Evolutionary conservation across 2,329 filamentous ascomycete genomes (phyloP), one percentile per base, ranked within the genome.

Genomic region (Lecanicillium sp.): DNA sequence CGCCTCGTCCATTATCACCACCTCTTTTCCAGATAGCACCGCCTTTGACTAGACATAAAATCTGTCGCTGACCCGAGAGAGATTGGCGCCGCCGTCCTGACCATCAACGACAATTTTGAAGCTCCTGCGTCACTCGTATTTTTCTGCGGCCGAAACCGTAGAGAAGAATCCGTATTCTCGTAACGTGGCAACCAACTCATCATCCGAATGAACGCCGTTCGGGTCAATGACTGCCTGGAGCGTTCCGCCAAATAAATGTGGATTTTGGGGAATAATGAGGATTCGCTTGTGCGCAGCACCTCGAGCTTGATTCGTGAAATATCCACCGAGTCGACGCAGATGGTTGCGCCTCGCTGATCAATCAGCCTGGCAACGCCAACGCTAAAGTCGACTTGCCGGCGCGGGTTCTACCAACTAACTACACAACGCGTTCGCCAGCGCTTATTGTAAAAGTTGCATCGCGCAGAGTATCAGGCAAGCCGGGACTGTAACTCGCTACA

Each of bases 1-100:
- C 0, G 84, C 83, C 65, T 87, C 84, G 59, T 87, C 84, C 3
- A 87, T 73, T 2, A 87, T 76, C 73, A 87, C 81, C 54, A 87
- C 77, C 54, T 81, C 79, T 0, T 83, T 82, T 0, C 78, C 72
- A 0, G 75, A 72, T 21, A 85, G 77, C 7, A 40, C 19, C 33
- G 78, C 82, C 46, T n/a, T 77, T 78, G 1, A 81, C 81, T 2
- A 85, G 74, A 56, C 81, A 85, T 30, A 86, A 72, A 1, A 86
- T 76, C 62, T 86, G 83, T 2, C 83, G 74, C 63, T 86, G 82
- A 20, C 83, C 82, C 58, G 82, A 1, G 79, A 83, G 14, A 86
- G 81, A 52, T 66, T 64, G 33, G 56, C 52, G 24, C 44, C 44
- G 10, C 44, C 44, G 4, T 47, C 44, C 17, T 27, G n/a, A 47